Base-by-base conservation (phyloP, 805 yeast species). In the Candida ortonii region DNA sequence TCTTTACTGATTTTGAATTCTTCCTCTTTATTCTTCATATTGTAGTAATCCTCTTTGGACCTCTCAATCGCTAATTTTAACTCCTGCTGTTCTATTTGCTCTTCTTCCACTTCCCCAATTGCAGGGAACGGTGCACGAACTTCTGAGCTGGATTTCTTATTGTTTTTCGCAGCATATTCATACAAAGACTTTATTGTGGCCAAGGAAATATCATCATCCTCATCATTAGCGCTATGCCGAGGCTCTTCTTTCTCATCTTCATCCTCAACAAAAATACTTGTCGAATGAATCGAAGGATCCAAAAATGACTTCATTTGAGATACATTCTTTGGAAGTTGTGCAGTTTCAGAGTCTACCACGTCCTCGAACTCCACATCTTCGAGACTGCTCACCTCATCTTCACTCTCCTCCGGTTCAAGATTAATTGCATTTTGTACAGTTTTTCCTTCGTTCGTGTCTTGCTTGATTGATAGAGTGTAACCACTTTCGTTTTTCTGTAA, bases 401-500 rank as follows among this genome's bases (percentile, higher is more conserved):
- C 38, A 7, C 16, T 24, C 8, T 32, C 38, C 8, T 34, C 44
- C 6, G 12, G 16, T 40, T 73, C 82, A 11, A 80, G 33, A 3
- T 62, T 58, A 30, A 80, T 73, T 0, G 87, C 80, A 28, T 70
- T 68, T 0, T 57, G 52, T 1, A 46, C 47, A 9, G 60, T 59
- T 3, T 65, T 60, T 1, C 73, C 73, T 30, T 65, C 65, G 4
- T 61, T 58, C 11, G 65, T 64, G 21, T 64, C 67, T n/a, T 33
- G 32, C 5, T 34, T 19, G 22, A 89, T 62, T 0, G 90, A 76
- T 28, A 89, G 59, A 0, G 88, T 76, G 85, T 93, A 89, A 0
- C 97, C 97, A 45, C 78, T 81, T 8, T 81, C 85, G 24, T 81
- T 84, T 44, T 81, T 75, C 14, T 82, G 73, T 32, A 93, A 68